Evolutionary conservation across 805 yeast species (phyloP).

Genomic region (Wickerhamomyces ciferrii): DNA sequence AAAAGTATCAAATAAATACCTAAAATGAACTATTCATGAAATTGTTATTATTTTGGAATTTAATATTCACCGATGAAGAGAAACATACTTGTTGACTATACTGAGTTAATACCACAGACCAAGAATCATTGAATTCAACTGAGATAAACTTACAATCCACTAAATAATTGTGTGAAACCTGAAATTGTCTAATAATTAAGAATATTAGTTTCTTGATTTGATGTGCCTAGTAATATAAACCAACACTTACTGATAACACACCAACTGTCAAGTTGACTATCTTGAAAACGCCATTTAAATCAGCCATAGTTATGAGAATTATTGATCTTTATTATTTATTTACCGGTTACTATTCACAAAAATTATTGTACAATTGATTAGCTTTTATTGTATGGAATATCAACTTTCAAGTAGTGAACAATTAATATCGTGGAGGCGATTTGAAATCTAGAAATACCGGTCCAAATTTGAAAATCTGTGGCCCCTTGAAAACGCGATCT

Average conservation of each 20-base stretch:
- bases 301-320: slow-evolving; percentile 18
- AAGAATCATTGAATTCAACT: neutral
- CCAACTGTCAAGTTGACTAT: slow-evolving; percentile 51
- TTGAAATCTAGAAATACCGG: neutral
- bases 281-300: slow-evolving; percentile 25
- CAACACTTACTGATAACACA: slow-evolving; percentile 40
- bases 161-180: slow-evolving; percentile 19
- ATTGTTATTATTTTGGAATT: neutral
- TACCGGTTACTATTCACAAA: too few relatives aligned
- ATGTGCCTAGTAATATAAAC: slow-evolving; percentile 18
- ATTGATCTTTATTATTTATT: neutral
- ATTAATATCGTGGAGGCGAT: neutral
- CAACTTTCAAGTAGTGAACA: too few relatives aligned
- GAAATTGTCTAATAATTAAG: slow-evolving; percentile 10
- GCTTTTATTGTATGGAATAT: too few relatives aligned
- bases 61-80: neutral
- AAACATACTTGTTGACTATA: slow-evolving; percentile 30
- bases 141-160: slow-evolving; percentile 34
- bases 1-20: slow-evolving; percentile 54
- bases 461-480: neutral
- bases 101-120: slow-evolving; percentile 18
- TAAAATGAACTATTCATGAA: slow-evolving; percentile 37
- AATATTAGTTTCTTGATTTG: slow-evolving; percentile 1
- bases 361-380: too few relatives aligned
- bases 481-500: neutral